Percentiles rank a stretch among this genome's conserved stretches.
phyloP scores from a whole-genome alignment of 1,284 basidiomycete genomes.

The Malassezia arunalokei region DNA sequence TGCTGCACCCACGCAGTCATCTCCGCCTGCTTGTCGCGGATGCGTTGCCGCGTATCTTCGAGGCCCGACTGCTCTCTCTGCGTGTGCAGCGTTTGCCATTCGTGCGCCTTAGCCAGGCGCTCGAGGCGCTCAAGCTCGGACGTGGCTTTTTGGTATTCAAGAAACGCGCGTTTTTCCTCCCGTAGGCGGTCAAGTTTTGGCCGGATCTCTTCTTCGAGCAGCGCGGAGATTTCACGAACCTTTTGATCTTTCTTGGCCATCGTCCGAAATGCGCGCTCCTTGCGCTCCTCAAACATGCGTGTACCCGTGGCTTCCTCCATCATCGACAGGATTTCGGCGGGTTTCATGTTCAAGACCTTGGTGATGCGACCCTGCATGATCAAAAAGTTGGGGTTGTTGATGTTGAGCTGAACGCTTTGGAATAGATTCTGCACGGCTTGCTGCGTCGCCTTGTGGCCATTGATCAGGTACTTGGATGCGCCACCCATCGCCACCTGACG shows the following conservation, averaged over 20 bases:
- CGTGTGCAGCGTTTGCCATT: conserved; percentile 56
- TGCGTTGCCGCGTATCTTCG: conserved; percentile 28
- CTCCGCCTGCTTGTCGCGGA: conserved; percentile 45
- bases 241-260: conserved; percentile 97
- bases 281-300: conserved; percentile 96
- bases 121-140: conserved; percentile 81
- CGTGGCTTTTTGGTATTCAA: conserved; percentile 80
- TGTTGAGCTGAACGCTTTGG: conserved; percentile 94
- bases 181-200: conserved; percentile 87
- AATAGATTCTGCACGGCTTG: conserved; percentile 82
- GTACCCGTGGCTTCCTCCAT: conserved; percentile 98
- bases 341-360: conserved; percentile 93
- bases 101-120: conserved; percentile 71
- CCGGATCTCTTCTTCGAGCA: conserved; percentile 73
- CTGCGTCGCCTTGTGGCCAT: conserved; percentile 87
- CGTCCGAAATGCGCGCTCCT: conserved; percentile 91
- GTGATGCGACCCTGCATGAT: conserved; percentile 82
- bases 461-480: conserved; percentile 88
- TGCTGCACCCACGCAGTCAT: conserved; percentile 38
- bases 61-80: conserved; percentile 48
- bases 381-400: conserved; percentile 98
- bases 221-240: conserved; percentile 64
- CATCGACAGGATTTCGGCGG: conserved; percentile 93
- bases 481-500: conserved; percentile 93
- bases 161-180: conserved; percentile 74